Evolutionary conservation across 768 basidiomycete genomes (phyloP).

Genomic region (Cyclocybe cylindracea): DNA sequence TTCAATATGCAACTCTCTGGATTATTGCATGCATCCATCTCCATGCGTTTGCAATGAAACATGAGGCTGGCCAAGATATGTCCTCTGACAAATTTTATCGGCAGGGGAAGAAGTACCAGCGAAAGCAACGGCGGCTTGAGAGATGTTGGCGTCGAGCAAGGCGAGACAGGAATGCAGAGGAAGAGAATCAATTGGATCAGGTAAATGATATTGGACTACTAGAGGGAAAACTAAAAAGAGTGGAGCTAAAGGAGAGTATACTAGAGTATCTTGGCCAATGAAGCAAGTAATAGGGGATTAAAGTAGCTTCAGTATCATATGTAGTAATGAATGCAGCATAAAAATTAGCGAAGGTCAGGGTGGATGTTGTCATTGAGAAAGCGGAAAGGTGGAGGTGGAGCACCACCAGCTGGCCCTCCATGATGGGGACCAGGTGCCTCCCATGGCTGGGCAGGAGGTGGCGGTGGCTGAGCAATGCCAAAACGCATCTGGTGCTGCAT

Average conservation of each 20-base stretch:
- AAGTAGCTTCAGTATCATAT: not conserved
- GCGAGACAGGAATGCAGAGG: not conserved
- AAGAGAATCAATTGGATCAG: constrained; percentile 7
- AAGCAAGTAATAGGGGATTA: not conserved
- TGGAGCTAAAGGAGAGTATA: constrained; percentile 18
- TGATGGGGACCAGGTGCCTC: not conserved
- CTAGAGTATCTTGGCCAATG: constrained; percentile 6
- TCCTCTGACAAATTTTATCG: constrained; percentile 7
- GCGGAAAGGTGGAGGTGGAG: too few species aligned
- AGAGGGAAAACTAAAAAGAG: constrained; percentile 19
- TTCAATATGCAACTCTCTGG: constrained; percentile 25
- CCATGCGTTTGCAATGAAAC: constrained; percentile 27
- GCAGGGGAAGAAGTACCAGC: constrained; percentile 1
- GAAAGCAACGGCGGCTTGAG: not conserved
- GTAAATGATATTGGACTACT: constrained; percentile 13
- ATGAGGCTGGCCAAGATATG: constrained; percentile 15
- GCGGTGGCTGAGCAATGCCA: not conserved
- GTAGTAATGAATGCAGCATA: too few species aligned
- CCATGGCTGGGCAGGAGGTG: not conserved
- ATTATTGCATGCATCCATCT: constrained; percentile 30
- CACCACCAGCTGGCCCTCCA: too few species aligned
- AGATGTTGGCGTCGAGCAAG: constrained; percentile 1
- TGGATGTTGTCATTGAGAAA: too few species aligned
- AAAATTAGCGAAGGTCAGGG: too few species aligned
- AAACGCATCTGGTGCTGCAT: constrained; percentile 7